A percentile compares a stretch with the other conserved stretches of the same genome.
Evolutionary conservation across 352 stramenopile species (phyloP).

Genomic region (Pythium rhizo-oryzae): DNA sequence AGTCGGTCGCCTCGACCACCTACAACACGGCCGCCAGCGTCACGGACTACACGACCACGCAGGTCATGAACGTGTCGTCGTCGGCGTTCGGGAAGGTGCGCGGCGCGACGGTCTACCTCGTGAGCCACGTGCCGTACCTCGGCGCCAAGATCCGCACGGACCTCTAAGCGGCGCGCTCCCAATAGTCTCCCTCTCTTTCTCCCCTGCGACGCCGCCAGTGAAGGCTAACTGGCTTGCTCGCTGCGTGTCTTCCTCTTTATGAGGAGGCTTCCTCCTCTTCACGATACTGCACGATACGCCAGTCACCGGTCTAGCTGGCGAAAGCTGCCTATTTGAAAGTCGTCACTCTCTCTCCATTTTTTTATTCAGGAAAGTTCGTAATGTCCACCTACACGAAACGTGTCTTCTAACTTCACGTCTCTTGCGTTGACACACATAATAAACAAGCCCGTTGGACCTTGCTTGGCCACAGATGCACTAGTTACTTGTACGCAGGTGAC

Average conservation of each 20-base stretch:
- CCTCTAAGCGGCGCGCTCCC: conserved; percentile 14
- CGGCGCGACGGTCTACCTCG: conserved; percentile 50
- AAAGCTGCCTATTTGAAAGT: neutral
- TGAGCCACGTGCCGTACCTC: conserved; percentile 65
- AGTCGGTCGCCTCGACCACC: conserved; percentile 25
- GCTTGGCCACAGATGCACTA: no score
- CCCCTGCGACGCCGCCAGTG: neutral
- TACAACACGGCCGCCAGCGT: conserved; percentile 26
- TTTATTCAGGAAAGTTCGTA: conserved; percentile 16
- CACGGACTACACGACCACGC: conserved; percentile 47
- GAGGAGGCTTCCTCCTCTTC: neutral
- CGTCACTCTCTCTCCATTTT: conserved; percentile 3
- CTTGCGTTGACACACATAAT: no score
- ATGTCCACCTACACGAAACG: conserved; percentile 6
- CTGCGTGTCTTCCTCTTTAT: neutral
- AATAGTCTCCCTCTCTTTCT: neutral
- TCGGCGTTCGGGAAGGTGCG: conserved; percentile 61
- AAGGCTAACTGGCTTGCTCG: neutral
- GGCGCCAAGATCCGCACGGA: conserved; percentile 64
- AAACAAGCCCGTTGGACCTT: no score
- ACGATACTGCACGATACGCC: conserved; percentile 7
- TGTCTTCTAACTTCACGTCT: no score
- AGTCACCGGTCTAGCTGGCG: conserved; percentile 23
- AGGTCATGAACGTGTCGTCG: conserved; percentile 69
- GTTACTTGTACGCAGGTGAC: neutral